Conservation (phyloP, 2,329 filamentous ascomycete genomes). For the Pleurostoma richardsiae region DNA sequence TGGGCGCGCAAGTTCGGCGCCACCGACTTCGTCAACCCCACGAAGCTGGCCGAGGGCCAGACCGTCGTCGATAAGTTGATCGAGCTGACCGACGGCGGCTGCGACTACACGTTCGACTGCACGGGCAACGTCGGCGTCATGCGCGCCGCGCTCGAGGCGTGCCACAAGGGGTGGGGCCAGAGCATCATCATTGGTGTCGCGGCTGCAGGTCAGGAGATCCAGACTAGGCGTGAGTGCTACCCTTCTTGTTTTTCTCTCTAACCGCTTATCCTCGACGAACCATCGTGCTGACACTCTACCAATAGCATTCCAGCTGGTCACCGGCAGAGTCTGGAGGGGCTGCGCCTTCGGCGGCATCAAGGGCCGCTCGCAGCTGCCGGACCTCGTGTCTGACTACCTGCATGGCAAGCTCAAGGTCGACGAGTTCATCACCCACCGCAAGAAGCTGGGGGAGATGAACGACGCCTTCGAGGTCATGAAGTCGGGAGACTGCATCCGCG, state of each 20-base stretch:
- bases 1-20: constrained; percentile 95
- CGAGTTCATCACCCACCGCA: constrained; percentile 97
- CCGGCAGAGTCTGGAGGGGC: constrained; percentile 94
- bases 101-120: constrained; percentile 99
- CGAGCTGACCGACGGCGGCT: constrained; percentile 96
- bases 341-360: constrained; percentile 98
- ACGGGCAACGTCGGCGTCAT: constrained; percentile 96
- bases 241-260: neutral
- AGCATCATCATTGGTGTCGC: constrained; percentile 97
- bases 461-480: constrained; percentile 87
- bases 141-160: constrained; percentile 91
- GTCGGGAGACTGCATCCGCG: constrained; percentile 92
- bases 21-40: constrained; percentile 94
- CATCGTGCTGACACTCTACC: neutral
- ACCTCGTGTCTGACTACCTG: constrained; percentile 85
- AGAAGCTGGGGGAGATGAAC: constrained; percentile 80
- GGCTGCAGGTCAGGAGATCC: constrained; percentile 91
- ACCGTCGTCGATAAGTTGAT: constrained; percentile 88
- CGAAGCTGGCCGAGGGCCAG: constrained; percentile 64
- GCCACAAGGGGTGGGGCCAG: constrained; percentile 99
- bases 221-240: constrained; percentile 73
- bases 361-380: constrained; percentile 86
- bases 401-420: constrained; percentile 91
- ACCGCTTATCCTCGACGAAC: neutral
- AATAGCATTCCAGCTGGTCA: constrained; percentile 94